Evolutionary conservation across 2,329 filamentous ascomycete genomes (phyloP).

Genomic region (Cytospora chrysosperma): DNA sequence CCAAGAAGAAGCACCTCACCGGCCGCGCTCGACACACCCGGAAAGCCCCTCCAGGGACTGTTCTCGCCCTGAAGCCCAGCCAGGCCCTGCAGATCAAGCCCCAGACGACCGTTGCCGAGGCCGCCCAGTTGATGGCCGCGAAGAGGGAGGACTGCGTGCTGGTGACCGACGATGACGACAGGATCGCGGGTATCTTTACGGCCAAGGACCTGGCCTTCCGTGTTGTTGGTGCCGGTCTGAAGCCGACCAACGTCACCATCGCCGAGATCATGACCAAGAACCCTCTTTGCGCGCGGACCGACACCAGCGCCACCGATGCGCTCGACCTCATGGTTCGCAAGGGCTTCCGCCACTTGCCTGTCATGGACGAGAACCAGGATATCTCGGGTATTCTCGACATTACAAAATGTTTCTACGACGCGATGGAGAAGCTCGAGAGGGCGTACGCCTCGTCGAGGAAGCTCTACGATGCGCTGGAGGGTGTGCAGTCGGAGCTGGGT

Average conservation of each 20-base stretch:
- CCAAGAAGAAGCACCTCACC: conserved; percentile 88
- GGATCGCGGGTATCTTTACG: conserved; percentile 98
- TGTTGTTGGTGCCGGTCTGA: conserved; percentile 86
- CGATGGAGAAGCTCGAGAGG: conserved; percentile 98
- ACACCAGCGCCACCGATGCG: conserved; percentile 96
- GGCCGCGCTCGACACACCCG: conserved; percentile 78
- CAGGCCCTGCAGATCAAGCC: conserved; percentile 98
- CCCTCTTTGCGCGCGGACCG: conserved; percentile 92
- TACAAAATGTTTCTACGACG: conserved; percentile 99
- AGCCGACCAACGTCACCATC: conserved; percentile 87
- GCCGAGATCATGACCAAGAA: conserved; percentile 99
- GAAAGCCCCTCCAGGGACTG: conserved; percentile 93
- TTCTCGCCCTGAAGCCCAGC: conserved; percentile 92
- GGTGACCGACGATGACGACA: conserved; percentile 95
- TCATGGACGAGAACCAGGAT: conserved; percentile 99
- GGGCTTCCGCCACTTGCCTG: conserved; percentile 93
- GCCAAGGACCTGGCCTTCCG: conserved; percentile 98
- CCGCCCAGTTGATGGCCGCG: conserved; percentile 96
- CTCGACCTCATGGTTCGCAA: conserved; percentile 97
- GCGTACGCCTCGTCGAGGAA: conserved; percentile 98
- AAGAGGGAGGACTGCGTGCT: conserved; percentile 98
- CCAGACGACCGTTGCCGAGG: conserved; percentile 87
- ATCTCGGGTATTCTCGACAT: conserved; percentile 98
- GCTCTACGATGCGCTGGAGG: conserved; percentile 94
- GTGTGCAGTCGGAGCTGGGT: conserved; percentile 94